Base-by-base conservation (phyloP, 2,329 filamentous ascomycete genomes). In the Pseudogymnoascus sp. region DNA sequence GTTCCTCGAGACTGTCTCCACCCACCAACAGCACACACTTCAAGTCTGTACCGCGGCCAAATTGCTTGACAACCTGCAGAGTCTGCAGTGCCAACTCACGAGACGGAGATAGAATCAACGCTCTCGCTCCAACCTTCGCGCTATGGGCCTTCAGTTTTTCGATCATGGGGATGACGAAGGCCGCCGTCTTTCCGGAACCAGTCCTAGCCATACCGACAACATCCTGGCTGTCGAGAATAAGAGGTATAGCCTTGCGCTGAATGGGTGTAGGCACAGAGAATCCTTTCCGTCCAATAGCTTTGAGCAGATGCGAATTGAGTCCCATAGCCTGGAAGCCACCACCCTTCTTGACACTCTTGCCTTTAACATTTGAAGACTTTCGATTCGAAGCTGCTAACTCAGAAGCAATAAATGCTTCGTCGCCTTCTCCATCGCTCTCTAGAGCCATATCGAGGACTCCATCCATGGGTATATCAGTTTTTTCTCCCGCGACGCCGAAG, bases 131-230 rank as follows among this genome's bases (percentile, higher is more conserved):
- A 67, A 97, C 88, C 71, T 89, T 88, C 31, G 88, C 87, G 72
- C 90, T 96, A 75, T 99, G 96, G 23, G 86, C 84, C 75, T 93
- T 96, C 65, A 99, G 80, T 68, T 88, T 90, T 78, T 99, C 91
- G 65, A 99, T 92, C 93, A 99, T 96, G 46, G 95, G 95, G 67
- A 99, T 96, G 25, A 97, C 92, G 75, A 99, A 99, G 21, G 95
- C 95, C 1, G 93, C 95, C 1, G 96, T 99, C 80, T 99, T 99
- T 79, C 95, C 95, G 18, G 93, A 97, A 74, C 95, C 95, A n/a
- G 96, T 99, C 68, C 96, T 84, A 6, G 95, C 95, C 95, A 99
- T 99, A 68, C 93, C 96, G 23, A 99, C 93, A n/a, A 97, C 90
- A 82, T 99, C 95, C 77, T 92, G 90, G 62, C 89, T 85, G 66